A percentile compares a stretch with the other conserved stretches of the same genome.
Evolutionary conservation across 768 basidiomycete species (phyloP).

Genomic region (Bullera alba): DNA sequence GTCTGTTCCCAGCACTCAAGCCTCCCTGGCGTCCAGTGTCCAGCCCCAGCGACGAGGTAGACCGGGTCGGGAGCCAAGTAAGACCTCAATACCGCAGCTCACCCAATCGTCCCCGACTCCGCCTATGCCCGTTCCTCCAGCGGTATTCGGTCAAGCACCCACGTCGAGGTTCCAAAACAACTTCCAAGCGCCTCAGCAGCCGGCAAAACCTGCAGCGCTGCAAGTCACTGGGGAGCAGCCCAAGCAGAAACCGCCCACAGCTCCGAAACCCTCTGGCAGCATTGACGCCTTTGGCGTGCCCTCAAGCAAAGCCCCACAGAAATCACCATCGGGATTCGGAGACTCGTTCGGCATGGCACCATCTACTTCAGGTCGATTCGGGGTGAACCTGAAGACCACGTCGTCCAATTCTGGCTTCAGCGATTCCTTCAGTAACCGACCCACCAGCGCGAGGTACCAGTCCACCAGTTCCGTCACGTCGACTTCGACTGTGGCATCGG

Average conservation of each 20-base stretch:
- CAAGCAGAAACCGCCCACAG: background rate
- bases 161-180: too few species aligned
- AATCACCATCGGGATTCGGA: conserved; percentile 8
- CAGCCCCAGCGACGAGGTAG: conserved; percentile 43
- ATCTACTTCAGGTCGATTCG: background rate
- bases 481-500: too few species aligned
- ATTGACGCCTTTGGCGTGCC: conserved; percentile 37
- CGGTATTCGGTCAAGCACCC: background rate
- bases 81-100: conserved; percentile 10
- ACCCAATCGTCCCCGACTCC: conserved; percentile 12
- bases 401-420: conserved; percentile 4
- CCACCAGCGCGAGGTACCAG: too few species aligned
- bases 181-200: too few species aligned
- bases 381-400: background rate
- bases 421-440: background rate
- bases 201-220: background rate
- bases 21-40: conserved; percentile 24
- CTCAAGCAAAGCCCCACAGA: background rate
- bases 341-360: conserved; percentile 8
- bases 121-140: background rate
- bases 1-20: conserved; percentile 14
- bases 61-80: conserved; percentile 31
- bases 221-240: conserved; percentile 27
- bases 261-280: background rate
- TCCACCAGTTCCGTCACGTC: too few species aligned